Conservation (phyloP, 2,329 filamentous ascomycete species). For the Onygena corvina region DNA sequence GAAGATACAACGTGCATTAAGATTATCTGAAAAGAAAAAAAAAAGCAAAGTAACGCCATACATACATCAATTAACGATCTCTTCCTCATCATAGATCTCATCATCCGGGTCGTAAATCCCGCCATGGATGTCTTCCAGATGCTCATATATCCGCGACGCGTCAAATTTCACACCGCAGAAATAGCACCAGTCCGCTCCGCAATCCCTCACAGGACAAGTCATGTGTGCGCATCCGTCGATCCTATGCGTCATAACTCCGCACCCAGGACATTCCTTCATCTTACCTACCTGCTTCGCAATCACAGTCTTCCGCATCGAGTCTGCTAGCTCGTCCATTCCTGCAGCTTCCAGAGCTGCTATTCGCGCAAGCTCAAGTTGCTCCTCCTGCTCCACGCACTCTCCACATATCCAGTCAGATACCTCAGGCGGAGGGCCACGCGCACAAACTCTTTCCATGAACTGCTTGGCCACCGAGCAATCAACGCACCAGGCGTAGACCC, state of each 20-base stretch:
- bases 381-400: conserved; percentile 22
- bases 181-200: conserved; percentile 5
- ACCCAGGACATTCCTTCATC: conserved; percentile 29
- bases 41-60: no score
- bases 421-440: conserved; percentile 29
- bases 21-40: not conserved
- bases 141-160: not conserved
- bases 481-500: conserved; percentile 41
- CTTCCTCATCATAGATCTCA: not conserved
- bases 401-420: conserved; percentile 35
- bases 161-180: not conserved
- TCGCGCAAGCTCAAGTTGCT: conserved; percentile 8
- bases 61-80: not conserved
- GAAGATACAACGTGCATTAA: not conserved
- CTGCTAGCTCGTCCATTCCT: not conserved
- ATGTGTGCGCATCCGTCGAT: conserved; percentile 34
- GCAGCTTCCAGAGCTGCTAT: conserved; percentile 8
- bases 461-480: conserved; percentile 34
- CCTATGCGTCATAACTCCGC: conserved; percentile 29
- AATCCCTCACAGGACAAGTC: not conserved
- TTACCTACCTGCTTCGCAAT: conserved; percentile 5
- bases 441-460: conserved; percentile 37
- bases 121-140: conserved; percentile 2
- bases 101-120: conserved; percentile 3
- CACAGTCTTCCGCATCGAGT: not conserved